phyloP scores from a whole-genome alignment of 139 green algal species.

The Picochlorum costavermella region DNA sequence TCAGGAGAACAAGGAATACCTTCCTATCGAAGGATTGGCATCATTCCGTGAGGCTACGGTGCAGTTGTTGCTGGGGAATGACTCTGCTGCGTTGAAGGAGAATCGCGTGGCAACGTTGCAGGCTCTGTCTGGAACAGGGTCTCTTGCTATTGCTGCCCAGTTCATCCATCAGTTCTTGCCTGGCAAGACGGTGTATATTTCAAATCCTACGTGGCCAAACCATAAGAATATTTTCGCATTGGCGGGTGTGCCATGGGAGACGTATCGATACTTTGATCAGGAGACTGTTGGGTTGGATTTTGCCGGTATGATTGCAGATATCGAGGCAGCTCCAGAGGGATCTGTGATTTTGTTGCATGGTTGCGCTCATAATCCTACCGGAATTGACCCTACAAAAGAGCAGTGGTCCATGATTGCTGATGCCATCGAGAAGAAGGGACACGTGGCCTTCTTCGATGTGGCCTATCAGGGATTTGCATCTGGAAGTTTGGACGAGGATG shows the following conservation, averaged over 20 bases:
- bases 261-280: conserved; percentile 94
- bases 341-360: conserved; percentile 91
- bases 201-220: conserved; percentile 90
- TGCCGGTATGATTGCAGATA: conserved; percentile 85
- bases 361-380: conserved; percentile 97
- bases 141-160: conserved; percentile 76
- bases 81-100: conserved; percentile 63
- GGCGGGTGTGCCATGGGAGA: conserved; percentile 73
- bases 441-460: conserved; percentile 88
- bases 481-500: conserved; percentile 86
- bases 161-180: conserved; percentile 84
- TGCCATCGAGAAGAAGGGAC: conserved; percentile 63
- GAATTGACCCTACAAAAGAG: conserved; percentile 89
- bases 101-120: conserved; percentile 64
- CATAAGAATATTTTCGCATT: conserved; percentile 41
- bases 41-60: conserved; percentile 78
- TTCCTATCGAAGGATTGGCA: conserved; percentile 86
- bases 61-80: conserved; percentile 76
- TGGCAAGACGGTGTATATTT: conserved; percentile 62
- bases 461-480: conserved; percentile 85
- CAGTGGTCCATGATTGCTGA: conserved; percentile 91
- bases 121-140: conserved; percentile 89
- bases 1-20: conserved; percentile 81
- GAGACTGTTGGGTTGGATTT: conserved; percentile 92
- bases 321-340: conserved; percentile 74